These are phyloP conservation scores for Balakata baccata DNA, from an alignment of 345 rosid genomes.

Conservation along the genomic window DNA sequence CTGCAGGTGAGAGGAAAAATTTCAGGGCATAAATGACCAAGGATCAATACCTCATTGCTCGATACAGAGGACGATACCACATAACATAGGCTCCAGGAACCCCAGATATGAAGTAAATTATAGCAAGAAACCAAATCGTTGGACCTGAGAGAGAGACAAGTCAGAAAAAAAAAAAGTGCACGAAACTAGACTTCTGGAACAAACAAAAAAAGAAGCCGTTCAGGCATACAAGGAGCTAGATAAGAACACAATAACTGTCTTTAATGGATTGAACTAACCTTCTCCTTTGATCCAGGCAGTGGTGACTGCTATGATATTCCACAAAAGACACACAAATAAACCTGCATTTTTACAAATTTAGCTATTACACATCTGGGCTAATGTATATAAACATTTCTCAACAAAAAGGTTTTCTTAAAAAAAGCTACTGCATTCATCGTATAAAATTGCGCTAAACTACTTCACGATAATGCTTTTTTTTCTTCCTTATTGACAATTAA, in stretches of 20 bases:
- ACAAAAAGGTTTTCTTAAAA: background rate
- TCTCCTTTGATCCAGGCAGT: slow-evolving; percentile 88
- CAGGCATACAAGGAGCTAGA: slow-evolving; percentile 10
- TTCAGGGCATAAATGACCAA: slow-evolving; percentile 1
- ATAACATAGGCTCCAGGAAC: slow-evolving; percentile 82
- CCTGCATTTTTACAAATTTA: slow-evolving; percentile 47
- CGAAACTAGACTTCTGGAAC: slow-evolving; percentile 77
- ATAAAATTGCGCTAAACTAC: slow-evolving; percentile 1
- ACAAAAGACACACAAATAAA: slow-evolving; percentile 62
- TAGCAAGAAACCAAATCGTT: slow-evolving; percentile 90
- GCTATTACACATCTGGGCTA: slow-evolving; percentile 14
- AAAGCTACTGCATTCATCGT: background rate
- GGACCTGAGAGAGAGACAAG: slow-evolving; percentile 47
- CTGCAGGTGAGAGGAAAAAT: background rate
- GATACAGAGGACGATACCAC: slow-evolving; percentile 97
- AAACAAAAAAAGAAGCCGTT: slow-evolving; percentile 21
- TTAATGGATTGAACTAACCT: slow-evolving; percentile 42
- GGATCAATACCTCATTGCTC: slow-evolving; percentile 79
- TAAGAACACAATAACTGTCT: slow-evolving; percentile 6
- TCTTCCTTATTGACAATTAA: background rate
- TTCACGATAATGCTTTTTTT: background rate
- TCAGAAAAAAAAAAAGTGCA: slow-evolving; percentile 15
- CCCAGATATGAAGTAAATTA: slow-evolving; percentile 84
- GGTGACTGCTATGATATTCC: slow-evolving; percentile 89
- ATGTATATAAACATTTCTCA: background rate